Base-by-base conservation (phyloP, 2,329 filamentous ascomycete species). In the Microdochium nivale region DNA sequence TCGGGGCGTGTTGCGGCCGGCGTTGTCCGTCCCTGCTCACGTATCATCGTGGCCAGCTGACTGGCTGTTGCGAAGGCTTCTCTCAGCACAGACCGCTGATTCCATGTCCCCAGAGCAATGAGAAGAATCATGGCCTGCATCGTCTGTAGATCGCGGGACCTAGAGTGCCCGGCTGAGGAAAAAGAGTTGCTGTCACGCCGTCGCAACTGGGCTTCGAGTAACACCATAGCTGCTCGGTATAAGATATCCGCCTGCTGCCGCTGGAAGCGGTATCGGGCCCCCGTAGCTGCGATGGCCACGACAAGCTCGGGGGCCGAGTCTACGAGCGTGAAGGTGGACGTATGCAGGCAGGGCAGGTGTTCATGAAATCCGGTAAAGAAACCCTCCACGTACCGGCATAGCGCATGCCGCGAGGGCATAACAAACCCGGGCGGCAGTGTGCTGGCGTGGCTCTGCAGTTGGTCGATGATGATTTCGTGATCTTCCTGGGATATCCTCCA, bases 301-400 rank as follows among this genome's bases (percentile, higher is more conserved):
- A 51, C 25, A 0, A 70, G 58, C 51, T 68, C 67, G 13, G 68
- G 57, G 1, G 64, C 62, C 37, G 60, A 65, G 5, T 54, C 60
- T 2, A 64, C 59, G 3, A 66, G 53, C 4, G 59, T 62, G 62
- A 68, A 64, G 2, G 65, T 67, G 0, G 66, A 61, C 23, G 68
- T 65, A 47, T 70, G 67, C 4, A 70, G 53, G 52, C 69, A 69
- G 1, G 67, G 67, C 59, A 68, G 62, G 49, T 69, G 67, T 46
- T 65, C 60, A 40, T 70, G 67, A 46, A 69, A 70, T 2, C 66
- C 65, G 30, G 64, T 65, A 49, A 69, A 60, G 37, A 68, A 70
- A 1, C 65, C 65, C 30, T 62, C 60, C 27, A 68, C 56, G 48
- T 68, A 70, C 33, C 67, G 61, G 43, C 65, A 67, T 4, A 69